Base-by-base conservation (phyloP, 1,284 basidiomycete genomes). In the Meira miltonrushii region DNA sequence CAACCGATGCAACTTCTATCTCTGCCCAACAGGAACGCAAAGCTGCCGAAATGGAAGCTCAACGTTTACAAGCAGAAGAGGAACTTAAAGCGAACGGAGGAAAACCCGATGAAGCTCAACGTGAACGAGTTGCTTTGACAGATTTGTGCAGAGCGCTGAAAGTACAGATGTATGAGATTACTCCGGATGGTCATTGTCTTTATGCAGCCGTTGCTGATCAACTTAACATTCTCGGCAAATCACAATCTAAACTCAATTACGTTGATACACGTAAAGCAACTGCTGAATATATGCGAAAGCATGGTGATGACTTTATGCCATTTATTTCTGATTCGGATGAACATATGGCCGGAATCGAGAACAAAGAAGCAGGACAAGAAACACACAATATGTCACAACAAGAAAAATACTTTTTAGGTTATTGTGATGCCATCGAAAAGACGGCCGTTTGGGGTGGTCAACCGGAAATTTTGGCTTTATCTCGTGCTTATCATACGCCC, bases 371-470 rank as follows among this genome's bases (percentile, higher is more conserved):
- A n/a, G 81, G 80, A 2, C 52, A 58, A 2, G 53, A 60, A n/a
- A 37, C 54, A n/a, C 87, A 85, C n/a, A 83, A 86, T 6, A 82
- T 10, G n/a, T 44, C 33, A 33, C 19, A 82, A 83, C 86, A 25
- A 82, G 84, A 21, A 90, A 79, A 80, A 43, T 84, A 88, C 73
- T 95, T 89, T 71, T 79, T 84, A 52, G 80, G 82, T 62, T 97
- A 98, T 78, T 96, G 92, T 78, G 80, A 82, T 61, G 83, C 84
- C 10, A 86, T 99, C 19, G 86, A 87, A 52, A 83, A 87, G 71
- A 94, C 92, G 9, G 89, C 86, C 9, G 84, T 87, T 38, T 98
- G 95, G 95, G 95, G 95, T 49, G 95, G 95, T 40, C 92, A 98
- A 79, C 93, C 92, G 1, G 95, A 98, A 75, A 92, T 98, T 49